A percentile compares a stretch with the other conserved stretches of the same genome.
Conservation (phyloP, 495 filamentous ascomycete genomes). For the Podospora anserina region DNA sequence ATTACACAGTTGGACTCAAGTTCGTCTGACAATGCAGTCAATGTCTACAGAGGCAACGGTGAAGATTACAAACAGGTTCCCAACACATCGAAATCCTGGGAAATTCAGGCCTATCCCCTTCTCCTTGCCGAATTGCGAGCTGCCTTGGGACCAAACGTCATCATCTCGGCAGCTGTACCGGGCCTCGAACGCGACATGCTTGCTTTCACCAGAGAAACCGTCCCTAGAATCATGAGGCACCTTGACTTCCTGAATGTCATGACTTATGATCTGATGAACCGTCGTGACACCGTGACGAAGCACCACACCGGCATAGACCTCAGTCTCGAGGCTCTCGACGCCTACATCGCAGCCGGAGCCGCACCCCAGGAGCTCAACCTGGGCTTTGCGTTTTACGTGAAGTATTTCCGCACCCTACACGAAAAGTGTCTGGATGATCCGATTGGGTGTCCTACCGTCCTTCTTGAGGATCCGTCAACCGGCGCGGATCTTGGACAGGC, state of each 20-base stretch:
- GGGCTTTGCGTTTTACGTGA: conserved; percentile 71
- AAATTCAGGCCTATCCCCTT: conserved; percentile 62
- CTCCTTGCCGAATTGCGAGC: conserved; percentile 59
- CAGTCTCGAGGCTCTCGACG: conserved; percentile 54
- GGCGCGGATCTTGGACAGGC: conserved; percentile 63
- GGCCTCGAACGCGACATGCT: conserved; percentile 69
- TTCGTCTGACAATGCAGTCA: background rate
- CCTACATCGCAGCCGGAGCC: conserved; percentile 59
- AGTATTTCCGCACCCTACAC: conserved; percentile 64
- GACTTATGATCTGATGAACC: conserved; percentile 78
- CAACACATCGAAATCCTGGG: conserved; percentile 58
- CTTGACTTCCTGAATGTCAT: conserved; percentile 77
- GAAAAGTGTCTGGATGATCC: conserved; percentile 44
- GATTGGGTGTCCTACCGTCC: conserved; percentile 60
- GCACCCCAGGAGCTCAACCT: conserved; percentile 61
- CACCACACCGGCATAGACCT: conserved; percentile 61
- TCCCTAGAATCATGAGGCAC: conserved; percentile 59
- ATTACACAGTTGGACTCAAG: background rate
- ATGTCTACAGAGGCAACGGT: conserved; percentile 60
- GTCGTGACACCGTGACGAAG: conserved; percentile 63
- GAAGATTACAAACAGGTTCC: conserved; percentile 68
- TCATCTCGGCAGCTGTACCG: conserved; percentile 69
- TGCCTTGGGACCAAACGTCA: conserved; percentile 56
- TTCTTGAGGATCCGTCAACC: conserved; percentile 61
- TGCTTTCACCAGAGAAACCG: conserved; percentile 61